Evolutionary conservation across 2,329 filamentous ascomycete species (phyloP).

Genomic region (Botrytis deweyae): DNA sequence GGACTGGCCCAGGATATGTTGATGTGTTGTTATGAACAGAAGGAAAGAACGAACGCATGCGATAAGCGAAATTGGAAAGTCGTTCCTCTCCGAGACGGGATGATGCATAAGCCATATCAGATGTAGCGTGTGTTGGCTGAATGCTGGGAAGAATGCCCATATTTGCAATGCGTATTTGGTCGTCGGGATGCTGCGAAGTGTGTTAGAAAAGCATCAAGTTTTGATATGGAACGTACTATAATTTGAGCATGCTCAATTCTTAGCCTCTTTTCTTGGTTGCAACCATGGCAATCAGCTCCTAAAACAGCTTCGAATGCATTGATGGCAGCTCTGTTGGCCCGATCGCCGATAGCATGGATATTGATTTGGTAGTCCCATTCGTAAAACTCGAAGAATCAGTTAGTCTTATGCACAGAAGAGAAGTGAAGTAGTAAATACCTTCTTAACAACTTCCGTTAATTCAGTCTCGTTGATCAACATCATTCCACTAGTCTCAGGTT

Average conservation of each 20-base stretch:
- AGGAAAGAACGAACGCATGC: slow-evolving; percentile 61
- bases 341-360: slow-evolving; percentile 71
- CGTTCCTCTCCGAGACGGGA: slow-evolving; percentile 57
- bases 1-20: slow-evolving; percentile 45
- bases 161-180: slow-evolving; percentile 58
- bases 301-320: slow-evolving; percentile 61
- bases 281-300: slow-evolving; percentile 52
- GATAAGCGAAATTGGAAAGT: slow-evolving; percentile 58
- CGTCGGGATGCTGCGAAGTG: slow-evolving; percentile 50
- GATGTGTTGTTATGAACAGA: slow-evolving; percentile 29
- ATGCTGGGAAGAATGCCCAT: slow-evolving; percentile 66
- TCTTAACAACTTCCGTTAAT: slow-evolving; percentile 51
- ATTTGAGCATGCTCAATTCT: slow-evolving; percentile 72
- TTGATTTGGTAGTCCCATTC: slow-evolving; percentile 63
- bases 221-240: slow-evolving; percentile 42
- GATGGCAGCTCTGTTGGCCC: slow-evolving; percentile 63
- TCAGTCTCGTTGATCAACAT: slow-evolving; percentile 64
- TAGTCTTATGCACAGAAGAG: neutral
- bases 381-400: slow-evolving; percentile 48
- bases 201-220: neutral
- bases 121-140: slow-evolving; percentile 68
- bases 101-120: slow-evolving; percentile 67
- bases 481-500: slow-evolving; percentile 59
- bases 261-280: slow-evolving; percentile 57
- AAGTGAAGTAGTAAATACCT: slow-evolving; percentile 26